Conservation (phyloP, 257 asterid species). For the Ophiorrhiza pumila region DNA sequence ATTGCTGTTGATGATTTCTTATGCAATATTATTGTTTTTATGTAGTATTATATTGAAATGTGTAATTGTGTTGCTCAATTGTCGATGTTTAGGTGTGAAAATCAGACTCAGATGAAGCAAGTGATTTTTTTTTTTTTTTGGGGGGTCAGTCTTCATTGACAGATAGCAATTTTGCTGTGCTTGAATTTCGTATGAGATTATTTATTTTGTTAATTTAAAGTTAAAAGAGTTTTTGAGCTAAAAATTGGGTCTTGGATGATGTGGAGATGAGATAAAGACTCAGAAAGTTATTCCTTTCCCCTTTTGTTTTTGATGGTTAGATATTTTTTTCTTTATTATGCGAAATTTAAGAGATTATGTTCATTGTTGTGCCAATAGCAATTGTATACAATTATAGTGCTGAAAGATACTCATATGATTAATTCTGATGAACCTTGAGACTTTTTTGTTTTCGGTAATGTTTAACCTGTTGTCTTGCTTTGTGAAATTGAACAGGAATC, state of each 20-base stretch:
- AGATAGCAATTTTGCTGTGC: background rate
- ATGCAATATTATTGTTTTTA: background rate
- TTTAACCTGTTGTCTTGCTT: background rate
- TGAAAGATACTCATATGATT: no score
- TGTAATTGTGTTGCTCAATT: background rate
- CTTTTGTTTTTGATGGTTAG: background rate
- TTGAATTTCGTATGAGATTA: background rate
- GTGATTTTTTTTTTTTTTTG: background rate
- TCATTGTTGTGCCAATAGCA: background rate
- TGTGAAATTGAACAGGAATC: conserved; percentile 37
- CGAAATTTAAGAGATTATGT: background rate
- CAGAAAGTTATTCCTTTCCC: no score
- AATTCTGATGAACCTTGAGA: background rate
- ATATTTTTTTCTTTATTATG: background rate
- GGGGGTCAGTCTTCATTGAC: background rate
- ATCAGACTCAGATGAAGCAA: background rate
- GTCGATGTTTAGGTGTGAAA: background rate
- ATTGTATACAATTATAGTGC: background rate
- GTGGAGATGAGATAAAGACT: background rate
- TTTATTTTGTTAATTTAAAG: background rate
- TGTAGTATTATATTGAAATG: background rate
- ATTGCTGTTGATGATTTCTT: background rate
- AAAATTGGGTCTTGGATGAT: background rate
- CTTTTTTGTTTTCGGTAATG: background rate
- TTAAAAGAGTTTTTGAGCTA: background rate